phyloP scores from a whole-genome alignment of 192 early-diverging fungal genomes.

The Linderina pennispora region DNA sequence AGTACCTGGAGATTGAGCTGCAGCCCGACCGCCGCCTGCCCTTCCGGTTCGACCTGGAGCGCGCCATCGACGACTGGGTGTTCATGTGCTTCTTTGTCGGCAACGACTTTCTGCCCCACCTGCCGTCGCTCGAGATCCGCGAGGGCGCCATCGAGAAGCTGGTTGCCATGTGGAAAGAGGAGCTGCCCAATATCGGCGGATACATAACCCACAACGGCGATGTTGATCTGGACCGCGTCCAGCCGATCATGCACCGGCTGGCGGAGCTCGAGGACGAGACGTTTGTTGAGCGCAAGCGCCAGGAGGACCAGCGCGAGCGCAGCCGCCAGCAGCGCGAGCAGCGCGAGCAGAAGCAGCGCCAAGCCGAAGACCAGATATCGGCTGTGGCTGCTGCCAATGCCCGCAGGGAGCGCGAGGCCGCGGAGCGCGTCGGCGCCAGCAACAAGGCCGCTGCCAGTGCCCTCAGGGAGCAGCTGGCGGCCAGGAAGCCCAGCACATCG shows the following conservation, averaged over 20 bases:
- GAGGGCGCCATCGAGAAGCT: constrained; percentile 90
- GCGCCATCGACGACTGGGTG: constrained; percentile 96
- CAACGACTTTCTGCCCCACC: constrained; percentile 95
- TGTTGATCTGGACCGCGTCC: constrained; percentile 65
- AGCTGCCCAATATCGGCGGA: constrained; percentile 66
- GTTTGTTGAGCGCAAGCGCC: constrained; percentile 60
- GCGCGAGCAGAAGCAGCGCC: constrained; percentile 18
- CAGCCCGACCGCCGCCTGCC: constrained; percentile 52
- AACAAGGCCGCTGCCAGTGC: constrained; percentile 56
- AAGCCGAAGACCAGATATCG: constrained; percentile 42
- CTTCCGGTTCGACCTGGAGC: constrained; percentile 82
- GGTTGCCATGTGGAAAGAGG: constrained; percentile 83
- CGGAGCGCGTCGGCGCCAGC: constrained; percentile 18
- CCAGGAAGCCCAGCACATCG: too few species aligned
- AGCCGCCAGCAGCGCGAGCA: constrained; percentile 6
- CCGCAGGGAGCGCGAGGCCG: constrained; percentile 12
- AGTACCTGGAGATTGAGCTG: constrained; percentile 88
- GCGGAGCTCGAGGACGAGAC: constrained; percentile 78
- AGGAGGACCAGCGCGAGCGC: constrained; percentile 47
- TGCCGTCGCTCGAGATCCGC: constrained; percentile 90
- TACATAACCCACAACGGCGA: constrained; percentile 84
- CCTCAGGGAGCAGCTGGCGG: constrained; percentile 55
- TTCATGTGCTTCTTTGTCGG: constrained; percentile 97
- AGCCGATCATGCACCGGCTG: constrained; percentile 76
- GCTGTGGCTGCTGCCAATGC: constrained; percentile 48